phyloP scores from a whole-genome alignment of 2,329 filamentous ascomycete species.

The Pseudodiploospora longispora region DNA sequence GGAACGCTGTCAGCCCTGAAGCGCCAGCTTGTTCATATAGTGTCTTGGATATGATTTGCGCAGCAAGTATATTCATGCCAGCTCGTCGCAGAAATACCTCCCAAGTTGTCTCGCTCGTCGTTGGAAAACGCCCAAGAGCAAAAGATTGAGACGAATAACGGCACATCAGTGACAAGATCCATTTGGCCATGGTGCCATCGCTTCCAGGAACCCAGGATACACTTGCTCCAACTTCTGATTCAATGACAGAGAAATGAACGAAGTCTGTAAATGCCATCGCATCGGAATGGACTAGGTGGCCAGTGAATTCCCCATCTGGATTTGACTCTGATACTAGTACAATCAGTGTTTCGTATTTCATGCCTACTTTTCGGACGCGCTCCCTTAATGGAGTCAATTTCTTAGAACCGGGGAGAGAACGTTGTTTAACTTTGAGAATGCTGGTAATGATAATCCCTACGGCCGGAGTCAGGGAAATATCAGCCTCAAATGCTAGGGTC shows the following conservation, averaged over 20 bases:
- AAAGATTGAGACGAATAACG: slow-evolving; percentile 27
- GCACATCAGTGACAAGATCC: slow-evolving; percentile 46
- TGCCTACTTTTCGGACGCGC: slow-evolving; percentile 43
- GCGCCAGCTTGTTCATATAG: slow-evolving; percentile 18
- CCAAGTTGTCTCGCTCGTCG: slow-evolving; percentile 34
- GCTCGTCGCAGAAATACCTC: slow-evolving; percentile 25
- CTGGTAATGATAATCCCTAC: slow-evolving; percentile 64
- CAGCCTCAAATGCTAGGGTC: slow-evolving; percentile 50
- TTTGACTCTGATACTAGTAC: slow-evolving; percentile 57
- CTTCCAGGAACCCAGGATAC: slow-evolving; percentile 44
- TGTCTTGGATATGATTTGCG: slow-evolving; percentile 23
- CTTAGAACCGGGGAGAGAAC: slow-evolving; percentile 48
- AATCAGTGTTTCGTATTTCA: slow-evolving; percentile 58
- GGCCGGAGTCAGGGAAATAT: slow-evolving; percentile 62
- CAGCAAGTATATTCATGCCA: slow-evolving; percentile 29
- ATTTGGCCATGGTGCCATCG: slow-evolving; percentile 40
- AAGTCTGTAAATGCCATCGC: slow-evolving; percentile 40
- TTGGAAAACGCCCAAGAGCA: slow-evolving; percentile 25
- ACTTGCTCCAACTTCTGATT: slow-evolving; percentile 22
- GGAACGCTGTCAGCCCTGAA: slow-evolving; percentile 22
- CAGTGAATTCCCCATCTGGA: slow-evolving; percentile 31
- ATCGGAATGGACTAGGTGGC: slow-evolving; percentile 32
- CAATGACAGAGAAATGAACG: slow-evolving; percentile 37
- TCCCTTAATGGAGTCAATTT: slow-evolving; percentile 42
- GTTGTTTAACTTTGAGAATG: slow-evolving; percentile 65